Conservation (phyloP, 805 yeast species). For the Yarrowia porcina region DNA sequence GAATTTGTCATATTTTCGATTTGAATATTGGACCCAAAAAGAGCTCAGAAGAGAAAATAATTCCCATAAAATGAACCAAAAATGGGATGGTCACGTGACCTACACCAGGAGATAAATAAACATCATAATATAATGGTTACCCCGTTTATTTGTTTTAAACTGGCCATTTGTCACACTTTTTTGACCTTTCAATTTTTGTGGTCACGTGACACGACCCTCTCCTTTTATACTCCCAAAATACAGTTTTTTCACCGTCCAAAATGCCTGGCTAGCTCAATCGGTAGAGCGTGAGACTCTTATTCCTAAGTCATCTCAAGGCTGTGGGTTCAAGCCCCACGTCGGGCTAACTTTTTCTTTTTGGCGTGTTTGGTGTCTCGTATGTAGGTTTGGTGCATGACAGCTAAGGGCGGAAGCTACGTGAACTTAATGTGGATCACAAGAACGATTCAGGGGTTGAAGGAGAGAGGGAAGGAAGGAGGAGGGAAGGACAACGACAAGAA, state of each 20-base stretch:
- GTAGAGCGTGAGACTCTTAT: constrained; percentile 26
- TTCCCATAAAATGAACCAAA: too few relatives aligned
- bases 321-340: constrained; percentile 27
- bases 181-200: not conserved
- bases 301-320: constrained; percentile 15
- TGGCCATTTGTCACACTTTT: not conserved
- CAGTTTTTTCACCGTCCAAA: not conserved
- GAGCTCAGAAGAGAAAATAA: too few relatives aligned
- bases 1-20: too few relatives aligned
- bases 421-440: not conserved
- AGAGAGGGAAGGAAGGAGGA: too few relatives aligned
- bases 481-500: too few relatives aligned
- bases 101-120: too few relatives aligned
- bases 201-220: not conserved
- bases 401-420: not conserved
- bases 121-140: too few relatives aligned
- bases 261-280: constrained; percentile 25
- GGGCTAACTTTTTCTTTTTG: constrained; percentile 12
- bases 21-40: too few relatives aligned
- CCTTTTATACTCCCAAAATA: not conserved
- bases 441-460: not conserved
- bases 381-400: not conserved
- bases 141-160: not conserved
- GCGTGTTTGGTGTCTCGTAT: constrained; percentile 22
- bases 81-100: too few relatives aligned